Base-by-base conservation (phyloP, 768 basidiomycete genomes). In the Boletus pseudo-olivaceus region DNA sequence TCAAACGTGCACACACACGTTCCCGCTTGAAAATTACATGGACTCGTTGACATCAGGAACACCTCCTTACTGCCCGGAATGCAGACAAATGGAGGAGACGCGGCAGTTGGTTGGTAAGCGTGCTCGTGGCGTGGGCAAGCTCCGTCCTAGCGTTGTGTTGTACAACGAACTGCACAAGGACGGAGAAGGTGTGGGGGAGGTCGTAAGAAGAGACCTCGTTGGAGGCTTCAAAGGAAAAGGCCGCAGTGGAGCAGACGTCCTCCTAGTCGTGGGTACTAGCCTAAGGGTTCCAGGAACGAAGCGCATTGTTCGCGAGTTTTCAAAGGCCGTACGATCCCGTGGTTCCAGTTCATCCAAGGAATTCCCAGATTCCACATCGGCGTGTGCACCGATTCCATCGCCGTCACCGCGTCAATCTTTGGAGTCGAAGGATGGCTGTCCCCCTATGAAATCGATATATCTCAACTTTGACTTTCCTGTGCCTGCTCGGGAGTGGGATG, bases 181-280 rank as follows among this genome's bases (percentile, higher is more conserved):
- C 57, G 93, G 91, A 4, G 90, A 94, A 62, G 82, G 83, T 20
- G 91, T 96, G 2, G 94, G 94, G 1, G 83, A 89, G 50, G 79
- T 87, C 20, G 90, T 94, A n/a, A 75, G 84, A 62, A 82, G 80
- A 59, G 94, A 97, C 67, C 72, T 96, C 51, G 76, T 90, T 50
- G 89, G 90, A 8, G 76, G 80, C 8, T 81, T 78, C 3, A 82
- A 82, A 59, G 82, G 84, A 14, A 87, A 84, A 61, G 84, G 84
- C 3, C 76, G 84, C 55, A 81, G 80, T 43, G 83, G 87, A 5
- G 90, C 92, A 8, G 94, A 97, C 72, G 69, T 93, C 42, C 73
- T 97, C 35, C 72, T 97, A 49, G 93, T 97, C 14, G 93, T 91
- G 17, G 94, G 94, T 41, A 96, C 93, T 52, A 93, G 88, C 69